Base-by-base conservation (phyloP, 192 early-diverging fungal species). In the Piromyces sp. region DNA sequence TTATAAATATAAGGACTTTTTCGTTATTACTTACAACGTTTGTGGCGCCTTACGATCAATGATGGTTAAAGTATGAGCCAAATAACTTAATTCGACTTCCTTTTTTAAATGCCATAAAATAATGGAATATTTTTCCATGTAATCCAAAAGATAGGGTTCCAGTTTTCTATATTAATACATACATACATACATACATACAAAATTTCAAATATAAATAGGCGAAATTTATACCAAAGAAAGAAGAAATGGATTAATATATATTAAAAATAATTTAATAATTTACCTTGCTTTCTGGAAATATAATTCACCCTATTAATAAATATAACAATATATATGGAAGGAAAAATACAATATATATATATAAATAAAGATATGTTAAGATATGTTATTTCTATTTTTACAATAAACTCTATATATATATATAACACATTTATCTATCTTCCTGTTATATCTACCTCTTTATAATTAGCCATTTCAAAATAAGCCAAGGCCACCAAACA, bases 101-200 rank as follows among this genome's bases (percentile, higher is more conserved):
- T 91, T 88, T 79, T 88, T 88, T 80, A 94, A 84, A 82, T 96
- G 95, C 96, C 96, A 97, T 42, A 97, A 84, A 31, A 92, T 88
- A 16, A 94, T 93, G 28, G 94, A 95, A 83, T 94, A 96, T 13
- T 92, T 84, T 80, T 97, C 96, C 93, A 96, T 94, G 78, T 92
- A 92, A 33, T 90, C 88, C 30, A 92, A 82, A 6, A 93, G 89
- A 84, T 89, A 92, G 14, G 94, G 93, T 40, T 95, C 95, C 36
- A 92, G 31, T 19, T 88, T 79, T 30, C 93, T 89, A 80, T 30
- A 17, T 31, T 33, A n/a, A n/a, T n/a, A n/a, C n/a, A n/a, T n/a
- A n/a, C n/a, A n/a, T n/a, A n/a, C n/a, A n/a, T n/a, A n/a, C n/a
- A n/a, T n/a, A n/a, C n/a, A n/a, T n/a, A n/a, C n/a, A n/a, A n/a